These are phyloP conservation scores for Talaromyces funiculosus DNA, from an alignment of 2,329 filamentous ascomycete genomes.

Conservation along the genomic window DNA sequence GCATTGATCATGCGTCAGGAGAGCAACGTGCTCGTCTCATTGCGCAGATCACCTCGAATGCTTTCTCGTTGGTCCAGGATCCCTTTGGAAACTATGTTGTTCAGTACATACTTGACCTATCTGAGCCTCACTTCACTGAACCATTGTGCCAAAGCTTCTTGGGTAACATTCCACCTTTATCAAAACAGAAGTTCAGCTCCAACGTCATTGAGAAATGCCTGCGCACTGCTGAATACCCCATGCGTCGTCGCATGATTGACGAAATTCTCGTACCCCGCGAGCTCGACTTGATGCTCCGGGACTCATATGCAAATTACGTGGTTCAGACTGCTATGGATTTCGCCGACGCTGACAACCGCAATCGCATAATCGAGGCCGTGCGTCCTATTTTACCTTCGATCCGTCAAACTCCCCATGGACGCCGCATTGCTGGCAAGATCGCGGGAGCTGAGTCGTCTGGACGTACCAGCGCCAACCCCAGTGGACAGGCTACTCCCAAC, in stretches of 20 bases:
- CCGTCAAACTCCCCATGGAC: conserved; percentile 86
- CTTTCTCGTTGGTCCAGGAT: conserved; percentile 86
- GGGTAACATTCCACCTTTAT: conserved; percentile 64
- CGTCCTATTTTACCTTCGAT: conserved; percentile 79
- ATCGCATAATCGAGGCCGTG: conserved; percentile 73
- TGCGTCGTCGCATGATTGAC: conserved; percentile 74
- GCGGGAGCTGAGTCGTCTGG: conserved; percentile 47
- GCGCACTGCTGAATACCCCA: conserved; percentile 69
- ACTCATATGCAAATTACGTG: conserved; percentile 95
- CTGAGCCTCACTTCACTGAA: conserved; percentile 80
- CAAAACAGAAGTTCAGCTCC: conserved; percentile 97
- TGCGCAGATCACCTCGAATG: conserved; percentile 76
- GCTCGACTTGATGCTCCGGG: conserved; percentile 81
- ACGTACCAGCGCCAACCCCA: conserved; percentile 35
- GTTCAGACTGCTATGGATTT: conserved; percentile 94
- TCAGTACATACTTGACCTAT: conserved; percentile 95
- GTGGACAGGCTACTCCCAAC: conserved; percentile 36
- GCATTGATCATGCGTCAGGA: conserved; percentile 92
- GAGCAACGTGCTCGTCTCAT: conserved; percentile 85
- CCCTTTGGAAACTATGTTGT: conserved; percentile 98
- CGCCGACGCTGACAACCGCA: conserved; percentile 66
- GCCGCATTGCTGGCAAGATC: conserved; percentile 88
- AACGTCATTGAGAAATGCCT: conserved; percentile 98
- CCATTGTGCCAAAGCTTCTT: conserved; percentile 78
- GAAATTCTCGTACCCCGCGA: conserved; percentile 71